These are phyloP conservation scores for Solanum lycopersicoides DNA, from an alignment of 257 asterid species.

Conservation along the genomic window DNA sequence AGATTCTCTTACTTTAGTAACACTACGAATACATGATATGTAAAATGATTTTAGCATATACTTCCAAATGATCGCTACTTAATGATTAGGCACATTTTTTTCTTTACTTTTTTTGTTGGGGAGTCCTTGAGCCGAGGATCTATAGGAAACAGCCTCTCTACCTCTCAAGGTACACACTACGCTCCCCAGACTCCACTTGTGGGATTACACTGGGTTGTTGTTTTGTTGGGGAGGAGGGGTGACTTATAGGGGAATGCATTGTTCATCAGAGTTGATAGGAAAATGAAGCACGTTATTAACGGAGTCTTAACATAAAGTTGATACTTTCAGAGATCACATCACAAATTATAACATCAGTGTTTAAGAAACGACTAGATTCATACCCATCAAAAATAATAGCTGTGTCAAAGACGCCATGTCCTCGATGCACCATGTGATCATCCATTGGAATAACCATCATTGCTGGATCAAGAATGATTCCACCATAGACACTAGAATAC, in stretches of 20 bases:
- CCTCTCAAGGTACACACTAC: neutral
- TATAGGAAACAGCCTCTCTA: fast-evolving
- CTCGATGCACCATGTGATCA: constrained; percentile 96
- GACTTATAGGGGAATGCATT: neutral
- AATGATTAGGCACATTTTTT: neutral
- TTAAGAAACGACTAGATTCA: neutral
- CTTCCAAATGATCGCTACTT: neutral
- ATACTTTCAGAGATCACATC: neutral
- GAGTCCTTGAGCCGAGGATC: neutral
- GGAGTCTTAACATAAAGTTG: neutral
- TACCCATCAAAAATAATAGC: constrained; percentile 65
- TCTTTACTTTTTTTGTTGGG: neutral
- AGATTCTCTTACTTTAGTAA: neutral
- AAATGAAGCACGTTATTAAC: neutral
- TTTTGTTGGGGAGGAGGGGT: neutral
- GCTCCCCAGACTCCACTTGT: neutral
- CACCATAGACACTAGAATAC: constrained; percentile 81
- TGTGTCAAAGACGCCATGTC: constrained; percentile 93
- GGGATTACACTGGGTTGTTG: neutral
- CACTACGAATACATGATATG: neutral
- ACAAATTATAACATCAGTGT: neutral
- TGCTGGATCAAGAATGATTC: constrained; percentile 77
- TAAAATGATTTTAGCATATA: neutral
- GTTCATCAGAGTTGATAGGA: fast-evolving
- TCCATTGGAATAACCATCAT: constrained; percentile 89